Conservation (phyloP, 106 monocot species). For the Dendrobium officinale region DNA sequence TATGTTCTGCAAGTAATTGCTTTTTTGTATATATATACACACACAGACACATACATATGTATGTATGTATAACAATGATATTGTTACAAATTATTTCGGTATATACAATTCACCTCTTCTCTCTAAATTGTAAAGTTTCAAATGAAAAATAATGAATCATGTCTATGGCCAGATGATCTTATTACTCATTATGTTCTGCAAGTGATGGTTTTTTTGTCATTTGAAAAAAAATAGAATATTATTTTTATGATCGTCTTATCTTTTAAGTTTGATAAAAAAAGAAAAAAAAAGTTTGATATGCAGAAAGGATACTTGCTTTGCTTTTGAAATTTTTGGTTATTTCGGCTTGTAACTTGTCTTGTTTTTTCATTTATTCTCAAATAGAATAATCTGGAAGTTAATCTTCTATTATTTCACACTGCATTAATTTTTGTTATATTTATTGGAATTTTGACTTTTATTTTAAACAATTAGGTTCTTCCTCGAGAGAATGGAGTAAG, state of each 20-base stretch:
- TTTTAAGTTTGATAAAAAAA: not conserved
- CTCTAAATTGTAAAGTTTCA: not conserved
- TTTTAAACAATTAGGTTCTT: constrained; percentile 38
- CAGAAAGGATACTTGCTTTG: not conserved
- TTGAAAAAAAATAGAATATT: not conserved
- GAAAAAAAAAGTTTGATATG: not conserved
- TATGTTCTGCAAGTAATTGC: not conserved
- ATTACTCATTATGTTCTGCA: not conserved
- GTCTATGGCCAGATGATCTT: not conserved
- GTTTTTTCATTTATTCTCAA: not conserved
- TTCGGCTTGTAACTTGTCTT: not conserved
- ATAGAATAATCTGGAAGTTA: not conserved
- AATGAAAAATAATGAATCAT: not conserved
- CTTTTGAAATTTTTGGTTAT: not conserved
- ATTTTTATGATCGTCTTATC: not conserved
- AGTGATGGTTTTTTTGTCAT: not conserved
- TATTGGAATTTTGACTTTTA: not conserved
- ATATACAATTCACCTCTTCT: no score
- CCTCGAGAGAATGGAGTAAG: constrained; percentile 51
- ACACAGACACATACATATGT: no score
- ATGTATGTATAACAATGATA: no score
- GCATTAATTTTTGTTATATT: not conserved
- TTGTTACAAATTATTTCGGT: no score
- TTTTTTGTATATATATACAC: not conserved
- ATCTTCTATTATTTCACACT: not conserved